Evolutionary conservation across 495 filamentous ascomycete species (phyloP), one percentile per base, ranked within the genome.

Genomic region (Hyphodiscus hymeniophilus): DNA sequence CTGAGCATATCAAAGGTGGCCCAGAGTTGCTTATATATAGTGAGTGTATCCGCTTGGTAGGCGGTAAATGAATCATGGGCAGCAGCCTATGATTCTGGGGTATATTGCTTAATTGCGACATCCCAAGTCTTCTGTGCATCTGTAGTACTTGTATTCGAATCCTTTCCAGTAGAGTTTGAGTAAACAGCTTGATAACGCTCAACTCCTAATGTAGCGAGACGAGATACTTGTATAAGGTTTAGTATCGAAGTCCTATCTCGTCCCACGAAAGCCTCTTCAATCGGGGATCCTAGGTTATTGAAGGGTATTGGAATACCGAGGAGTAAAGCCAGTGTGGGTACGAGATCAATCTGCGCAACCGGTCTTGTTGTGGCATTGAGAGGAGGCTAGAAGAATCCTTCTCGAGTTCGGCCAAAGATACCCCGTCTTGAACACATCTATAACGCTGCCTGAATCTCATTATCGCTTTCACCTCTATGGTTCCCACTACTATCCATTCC

Each of bases 401-500:
- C 67, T 46, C 74, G 74, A 0, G 77, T 86, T 28, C 86, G 79
- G 12, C 92, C 92, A 65, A 97, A 98, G 4, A 86, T 61, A 1
- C 73, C 73, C 41, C 76, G 80, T 58, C 85, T 90, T 3, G 94
- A 95, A 60, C 95, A 98, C 89, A 98, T 91, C 92, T 92, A 98
- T 41, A 98, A 60, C 2, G 94, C 92, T 48, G 92, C 89, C 64
- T 97, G 79, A 23, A 98, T 76, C 60, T 98, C 92, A 36, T 94
- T 88, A 57, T 94, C 83, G 11, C 89, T 95, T 66, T 98, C 92
- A 35, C 92, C 92, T 34, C 92, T 94, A 58, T 98, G 92, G 58
- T 98, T 94, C 6, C 92, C 92, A 67, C 97, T 98, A 18, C 74
- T 69, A 65, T 98, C 92, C 92, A 98, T 98, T 7, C 92, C 92